These are phyloP conservation scores for Ambrosiella cleistominuta DNA, from an alignment of 2,329 filamentous ascomycete genomes.

Conservation along the genomic window DNA sequence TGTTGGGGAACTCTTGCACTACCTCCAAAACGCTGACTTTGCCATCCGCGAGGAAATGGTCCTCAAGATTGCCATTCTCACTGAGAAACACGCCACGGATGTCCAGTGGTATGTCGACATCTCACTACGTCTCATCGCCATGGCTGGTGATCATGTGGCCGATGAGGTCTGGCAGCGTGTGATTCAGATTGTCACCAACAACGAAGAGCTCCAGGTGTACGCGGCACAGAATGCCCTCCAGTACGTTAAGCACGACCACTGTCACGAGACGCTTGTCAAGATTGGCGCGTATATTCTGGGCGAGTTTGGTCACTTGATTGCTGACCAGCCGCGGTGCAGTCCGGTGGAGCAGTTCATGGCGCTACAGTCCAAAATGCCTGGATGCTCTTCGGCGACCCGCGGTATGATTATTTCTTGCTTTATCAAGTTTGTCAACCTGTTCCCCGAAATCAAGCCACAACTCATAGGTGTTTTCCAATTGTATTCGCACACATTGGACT, in stretches of 20 bases:
- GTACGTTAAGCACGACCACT: constrained; percentile 82
- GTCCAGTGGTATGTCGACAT: constrained; percentile 99
- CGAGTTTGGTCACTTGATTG: constrained; percentile 92
- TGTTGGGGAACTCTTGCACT: constrained; percentile 82
- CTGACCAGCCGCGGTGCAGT: constrained; percentile 78
- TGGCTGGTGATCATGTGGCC: constrained; percentile 95
- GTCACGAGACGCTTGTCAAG: constrained; percentile 93
- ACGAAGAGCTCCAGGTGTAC: constrained; percentile 93
- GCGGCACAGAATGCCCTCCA: constrained; percentile 84
- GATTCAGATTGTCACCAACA: constrained; percentile 97
- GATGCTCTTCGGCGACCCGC: constrained; percentile 72
- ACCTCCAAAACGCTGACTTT: constrained; percentile 91
- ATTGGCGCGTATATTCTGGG: constrained; percentile 92
- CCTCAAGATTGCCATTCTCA: constrained; percentile 92
- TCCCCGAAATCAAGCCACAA: constrained; percentile 95
- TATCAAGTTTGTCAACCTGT: constrained; percentile 94
- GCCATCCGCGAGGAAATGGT: constrained; percentile 99
- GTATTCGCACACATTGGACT: constrained; percentile 88
- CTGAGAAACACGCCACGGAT: constrained; percentile 95
- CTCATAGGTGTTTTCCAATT: constrained; percentile 76
- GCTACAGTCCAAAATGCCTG: constrained; percentile 73
- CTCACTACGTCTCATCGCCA: constrained; percentile 78
- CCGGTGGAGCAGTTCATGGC: constrained; percentile 96
- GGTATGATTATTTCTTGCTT: constrained; percentile 93
- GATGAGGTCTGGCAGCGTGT: constrained; percentile 99